Conservation (phyloP, 441 rosid species). For the Rhodomyrtus psidioides region DNA sequence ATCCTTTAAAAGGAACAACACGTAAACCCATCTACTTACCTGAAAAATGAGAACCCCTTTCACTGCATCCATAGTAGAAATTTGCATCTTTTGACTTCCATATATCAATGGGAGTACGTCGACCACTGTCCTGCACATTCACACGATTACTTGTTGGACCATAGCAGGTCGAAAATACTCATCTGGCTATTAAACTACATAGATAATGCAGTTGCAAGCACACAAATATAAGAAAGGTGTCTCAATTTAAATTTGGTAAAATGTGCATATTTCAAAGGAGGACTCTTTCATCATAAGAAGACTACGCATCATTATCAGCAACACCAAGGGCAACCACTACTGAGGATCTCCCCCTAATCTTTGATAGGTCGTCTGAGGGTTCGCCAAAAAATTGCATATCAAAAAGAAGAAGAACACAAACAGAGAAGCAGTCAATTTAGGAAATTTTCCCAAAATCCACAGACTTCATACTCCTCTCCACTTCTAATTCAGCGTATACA, state of each 20-base stretch:
- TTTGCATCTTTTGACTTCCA: slow-evolving; percentile 77
- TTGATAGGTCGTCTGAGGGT: too few species aligned
- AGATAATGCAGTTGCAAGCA: neutral
- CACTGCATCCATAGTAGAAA: slow-evolving; percentile 72
- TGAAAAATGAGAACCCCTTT: slow-evolving; percentile 53
- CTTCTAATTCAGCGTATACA: neutral
- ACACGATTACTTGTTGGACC: neutral
- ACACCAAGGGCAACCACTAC: neutral
- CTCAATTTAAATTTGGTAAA: neutral
- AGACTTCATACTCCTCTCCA: neutral
- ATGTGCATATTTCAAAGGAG: neutral
- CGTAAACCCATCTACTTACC: slow-evolving; percentile 36
- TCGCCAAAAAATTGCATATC: neutral
- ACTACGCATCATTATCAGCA: neutral
- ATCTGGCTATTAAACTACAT: neutral
- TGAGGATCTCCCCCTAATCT: too few species aligned
- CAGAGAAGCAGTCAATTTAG: neutral
- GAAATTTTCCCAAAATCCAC: neutral
- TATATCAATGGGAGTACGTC: slow-evolving; percentile 56
- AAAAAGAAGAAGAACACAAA: neutral
- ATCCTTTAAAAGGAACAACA: neutral
- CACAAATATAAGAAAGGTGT: neutral
- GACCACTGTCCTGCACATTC: slow-evolving; percentile 38
- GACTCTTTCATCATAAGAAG: neutral
- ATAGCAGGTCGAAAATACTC: neutral